These are phyloP conservation scores for Torulaspora delbrueckii DNA, from an alignment of 805 yeast genomes.

Conservation along the genomic window DNA sequence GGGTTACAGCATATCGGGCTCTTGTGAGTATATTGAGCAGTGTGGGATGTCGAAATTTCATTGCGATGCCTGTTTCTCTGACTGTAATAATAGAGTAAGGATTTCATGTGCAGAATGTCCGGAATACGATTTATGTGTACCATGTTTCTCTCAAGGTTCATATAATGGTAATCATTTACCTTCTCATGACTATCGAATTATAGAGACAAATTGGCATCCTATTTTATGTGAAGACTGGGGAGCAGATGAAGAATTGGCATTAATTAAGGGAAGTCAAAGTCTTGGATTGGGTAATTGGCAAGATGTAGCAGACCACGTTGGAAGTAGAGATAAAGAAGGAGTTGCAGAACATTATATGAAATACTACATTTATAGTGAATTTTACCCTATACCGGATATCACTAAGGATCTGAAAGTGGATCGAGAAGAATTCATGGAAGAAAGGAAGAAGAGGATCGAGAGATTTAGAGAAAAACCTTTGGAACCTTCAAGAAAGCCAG, in stretches of 20 bases:
- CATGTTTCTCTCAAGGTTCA: conserved; percentile 86
- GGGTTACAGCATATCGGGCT: neutral
- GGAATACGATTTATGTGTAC: conserved; percentile 96
- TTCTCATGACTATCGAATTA: conserved; percentile 84
- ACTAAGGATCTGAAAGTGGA: conserved; percentile 62
- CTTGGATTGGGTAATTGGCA: conserved; percentile 96
- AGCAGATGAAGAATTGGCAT: conserved; percentile 89
- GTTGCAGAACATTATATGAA: conserved; percentile 77
- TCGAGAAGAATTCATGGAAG: conserved; percentile 63
- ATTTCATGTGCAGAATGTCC: conserved; percentile 87
- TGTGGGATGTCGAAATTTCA: conserved; percentile 51
- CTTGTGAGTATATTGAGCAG: neutral
- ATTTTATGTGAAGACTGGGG: conserved; percentile 92
- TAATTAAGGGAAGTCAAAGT: conserved; percentile 88
- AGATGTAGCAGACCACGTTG: conserved; percentile 94
- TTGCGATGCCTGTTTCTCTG: conserved; percentile 96
- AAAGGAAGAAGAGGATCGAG: conserved; percentile 68
- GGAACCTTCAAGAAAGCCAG: conserved; percentile 83
- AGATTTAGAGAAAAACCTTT: conserved; percentile 64
- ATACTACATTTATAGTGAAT: conserved; percentile 60
- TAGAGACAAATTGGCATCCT: conserved; percentile 94
- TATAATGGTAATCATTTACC: conserved; percentile 85
- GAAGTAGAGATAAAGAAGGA: conserved; percentile 87
- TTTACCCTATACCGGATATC: conserved; percentile 88
- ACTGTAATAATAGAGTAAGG: conserved; percentile 87